Conservation (phyloP, 73 alveolate species). For the Paramecium biaurelia region DNA sequence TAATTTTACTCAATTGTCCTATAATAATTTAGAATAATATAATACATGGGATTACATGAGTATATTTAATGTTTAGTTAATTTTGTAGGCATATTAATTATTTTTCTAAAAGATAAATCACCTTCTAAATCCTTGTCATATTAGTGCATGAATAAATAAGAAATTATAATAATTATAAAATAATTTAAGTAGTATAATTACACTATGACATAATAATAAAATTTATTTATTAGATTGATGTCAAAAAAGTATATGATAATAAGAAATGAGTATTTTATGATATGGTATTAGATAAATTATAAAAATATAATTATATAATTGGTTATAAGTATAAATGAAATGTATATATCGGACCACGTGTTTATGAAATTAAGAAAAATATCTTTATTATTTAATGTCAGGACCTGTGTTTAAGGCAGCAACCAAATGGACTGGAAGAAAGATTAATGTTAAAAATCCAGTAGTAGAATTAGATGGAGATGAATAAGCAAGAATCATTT, state of each 20-base stretch:
- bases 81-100: not conserved
- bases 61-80: not conserved
- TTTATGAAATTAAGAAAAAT: not conserved
- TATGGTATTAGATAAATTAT: not conserved
- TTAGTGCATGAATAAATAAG: not conserved
- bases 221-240: not conserved
- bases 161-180: not conserved
- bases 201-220: not conserved
- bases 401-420: conserved; percentile 58
- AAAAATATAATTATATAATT: not conserved
- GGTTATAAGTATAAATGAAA: not conserved
- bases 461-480: conserved; percentile 93
- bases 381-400: conserved; percentile 36
- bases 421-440: conserved; percentile 63
- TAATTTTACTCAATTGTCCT: not conserved
- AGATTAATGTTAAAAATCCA: conserved; percentile 82
- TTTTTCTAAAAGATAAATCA: not conserved
- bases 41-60: not conserved
- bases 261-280: not conserved
- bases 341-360: conserved; percentile 21
- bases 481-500: conserved; percentile 85
- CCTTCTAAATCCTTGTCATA: not conserved
- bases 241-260: not conserved
- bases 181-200: not conserved
- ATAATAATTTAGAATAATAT: not conserved